Conservation (phyloP, 1,139 yeast species). For the Yamadazyma diospyri region DNA sequence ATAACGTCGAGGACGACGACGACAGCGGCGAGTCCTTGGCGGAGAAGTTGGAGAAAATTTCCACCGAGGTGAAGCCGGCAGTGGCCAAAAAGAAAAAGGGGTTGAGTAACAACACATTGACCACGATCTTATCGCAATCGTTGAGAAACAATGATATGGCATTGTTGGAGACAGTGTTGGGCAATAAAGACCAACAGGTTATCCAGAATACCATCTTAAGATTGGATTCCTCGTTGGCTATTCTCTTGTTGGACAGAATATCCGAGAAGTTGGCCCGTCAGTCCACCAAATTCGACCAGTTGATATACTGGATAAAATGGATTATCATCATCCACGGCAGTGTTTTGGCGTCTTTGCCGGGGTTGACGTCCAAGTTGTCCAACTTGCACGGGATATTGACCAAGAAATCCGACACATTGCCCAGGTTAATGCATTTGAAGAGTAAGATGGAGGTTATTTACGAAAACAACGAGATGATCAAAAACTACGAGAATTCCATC, state of each 20-base stretch:
- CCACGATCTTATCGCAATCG: conserved; percentile 68
- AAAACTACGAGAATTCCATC: conserved; percentile 22
- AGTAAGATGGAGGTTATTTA: conserved; percentile 73
- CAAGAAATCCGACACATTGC: conserved; percentile 71
- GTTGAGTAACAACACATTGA: conserved; percentile 44
- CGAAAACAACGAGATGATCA: conserved; percentile 52
- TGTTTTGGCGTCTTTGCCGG: conserved; percentile 62
- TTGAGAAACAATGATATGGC: conserved; percentile 69
- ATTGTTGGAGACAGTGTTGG: conserved; percentile 74
- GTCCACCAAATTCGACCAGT: conserved; percentile 61
- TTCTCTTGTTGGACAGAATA: conserved; percentile 70
- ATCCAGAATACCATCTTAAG: conserved; percentile 70
- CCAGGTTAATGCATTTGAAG: conserved; percentile 76
- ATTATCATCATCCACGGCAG: conserved; percentile 90
- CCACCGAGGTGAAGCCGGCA: conserved; percentile 26
- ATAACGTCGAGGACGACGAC: conserved; percentile 47
- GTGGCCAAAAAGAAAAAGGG: conserved; percentile 24
- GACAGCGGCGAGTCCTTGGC: conserved; percentile 51
- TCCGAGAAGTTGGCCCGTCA: conserved; percentile 80
- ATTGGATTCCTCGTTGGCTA: conserved; percentile 70
- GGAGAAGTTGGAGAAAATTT: conserved; percentile 51
- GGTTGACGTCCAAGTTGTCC: conserved; percentile 63
- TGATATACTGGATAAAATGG: conserved; percentile 93
- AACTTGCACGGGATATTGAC: conserved; percentile 74
- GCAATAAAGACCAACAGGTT: conserved; percentile 68